Evolutionary conservation across 1,284 basidiomycete genomes (phyloP), one percentile per base, ranked within the genome.

Genomic region (Trametes pubescens): DNA sequence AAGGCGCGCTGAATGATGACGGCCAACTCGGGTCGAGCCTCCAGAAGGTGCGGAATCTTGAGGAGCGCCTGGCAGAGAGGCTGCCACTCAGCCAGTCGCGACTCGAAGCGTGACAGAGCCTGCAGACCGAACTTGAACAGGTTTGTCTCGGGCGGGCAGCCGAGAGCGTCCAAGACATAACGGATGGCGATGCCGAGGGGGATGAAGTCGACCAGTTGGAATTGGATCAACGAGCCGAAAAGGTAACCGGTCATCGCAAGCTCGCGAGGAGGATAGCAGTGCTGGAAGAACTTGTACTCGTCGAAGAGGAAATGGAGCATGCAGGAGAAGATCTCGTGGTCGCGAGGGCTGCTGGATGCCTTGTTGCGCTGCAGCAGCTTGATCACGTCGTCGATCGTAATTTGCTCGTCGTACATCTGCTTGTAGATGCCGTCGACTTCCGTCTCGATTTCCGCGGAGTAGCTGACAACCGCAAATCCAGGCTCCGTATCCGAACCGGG

Each of bases 261-360:
- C 80, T 99, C 96, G 66, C 95, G 93, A 34, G 93, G 86, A 16
- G 98, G 98, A 74, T 99, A 97, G 76, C 86, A 95, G 57, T 94
- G 93, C 76, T 98, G 95, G 87, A 99, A 98, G 84, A 98, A 99
- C 75, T 96, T 96, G 87, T 98, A 98, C 82, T 99, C 98, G 87
- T 99, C 98, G 79, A 99, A 99, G 59, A 99, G 88, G 81, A 98
- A 98, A 81, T 99, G 96, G 57, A 99, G 89, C 88, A 98, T 97
- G 85, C 96, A 99, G 14, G 96, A 98, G 75, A 99, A 98, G 64
- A 98, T 89, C 80, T 99, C 95, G 75, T 96, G 95, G 72, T 99
- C 96, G 67, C 91, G 90, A 44, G 89, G 77, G 71, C 93, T 94
- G 32, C 86, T 84, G 26, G 96, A 98, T 59, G 87, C 87, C 74